Conservation (phyloP, 306 rosid species). For the Quercus alba region DNA sequence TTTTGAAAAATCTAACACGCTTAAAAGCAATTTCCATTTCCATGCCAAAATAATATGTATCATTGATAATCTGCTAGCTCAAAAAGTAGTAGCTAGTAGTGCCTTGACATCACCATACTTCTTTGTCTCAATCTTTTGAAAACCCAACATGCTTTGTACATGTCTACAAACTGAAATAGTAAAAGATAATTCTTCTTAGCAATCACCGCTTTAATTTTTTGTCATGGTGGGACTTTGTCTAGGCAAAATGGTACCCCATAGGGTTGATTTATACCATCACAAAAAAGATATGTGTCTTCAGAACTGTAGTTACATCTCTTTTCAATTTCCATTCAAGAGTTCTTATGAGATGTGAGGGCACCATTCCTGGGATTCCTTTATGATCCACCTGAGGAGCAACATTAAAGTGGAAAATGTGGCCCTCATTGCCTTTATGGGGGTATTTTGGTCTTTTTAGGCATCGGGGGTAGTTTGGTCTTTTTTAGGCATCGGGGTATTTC, state of each 20-base stretch:
- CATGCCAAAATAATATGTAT: neutral
- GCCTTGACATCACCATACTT: neutral
- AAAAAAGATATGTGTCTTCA: constrained; percentile 6
- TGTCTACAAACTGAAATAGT: neutral
- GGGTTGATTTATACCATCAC: neutral
- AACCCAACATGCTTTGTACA: neutral
- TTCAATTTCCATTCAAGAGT: too few relatives aligned
- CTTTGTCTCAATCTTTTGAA: neutral
- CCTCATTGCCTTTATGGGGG: neutral
- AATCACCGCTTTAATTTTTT: neutral
- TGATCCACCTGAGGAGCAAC: constrained; percentile 7
- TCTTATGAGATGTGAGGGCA: neutral
- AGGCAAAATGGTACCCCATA: constrained; percentile 5
- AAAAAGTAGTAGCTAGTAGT: neutral
- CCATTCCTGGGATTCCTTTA: constrained; percentile 12
- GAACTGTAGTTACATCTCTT: neutral
- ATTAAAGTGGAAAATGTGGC: constrained; percentile 12
- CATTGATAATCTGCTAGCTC: neutral
- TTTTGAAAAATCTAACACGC: too few relatives aligned
- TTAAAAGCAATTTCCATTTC: neutral
- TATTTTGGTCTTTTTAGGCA: too few relatives aligned
- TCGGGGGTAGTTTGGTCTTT: too few relatives aligned
- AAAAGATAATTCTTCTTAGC: neutral
- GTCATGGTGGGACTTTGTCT: neutral
- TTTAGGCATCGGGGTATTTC: too few relatives aligned